Evolutionary conservation across 1,139 yeast genomes (phyloP).

Genomic region (Wickerhamomyces sp.): DNA sequence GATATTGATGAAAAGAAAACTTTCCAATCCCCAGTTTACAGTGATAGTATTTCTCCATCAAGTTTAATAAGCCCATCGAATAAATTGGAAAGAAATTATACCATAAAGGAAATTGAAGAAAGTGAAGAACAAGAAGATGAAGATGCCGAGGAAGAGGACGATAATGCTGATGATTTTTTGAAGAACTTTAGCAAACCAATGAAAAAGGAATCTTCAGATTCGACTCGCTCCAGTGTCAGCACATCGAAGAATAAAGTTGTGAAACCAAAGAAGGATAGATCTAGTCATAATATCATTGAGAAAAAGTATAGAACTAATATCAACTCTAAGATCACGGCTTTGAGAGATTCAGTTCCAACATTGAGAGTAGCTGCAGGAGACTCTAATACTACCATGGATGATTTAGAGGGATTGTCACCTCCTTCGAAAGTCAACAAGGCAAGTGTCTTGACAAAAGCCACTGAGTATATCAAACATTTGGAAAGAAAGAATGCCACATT

Average conservation of each 20-base stretch:
- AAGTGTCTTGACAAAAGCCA: conserved; percentile 78
- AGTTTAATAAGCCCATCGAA: too few relatives aligned
- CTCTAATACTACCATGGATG: conserved; percentile 19
- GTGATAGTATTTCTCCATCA: too few relatives aligned
- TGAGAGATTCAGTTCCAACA: conserved; percentile 68
- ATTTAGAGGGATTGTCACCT: conserved; percentile 80
- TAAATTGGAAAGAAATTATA: neutral
- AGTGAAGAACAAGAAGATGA: conserved; percentile 2
- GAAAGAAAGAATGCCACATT: conserved; percentile 61
- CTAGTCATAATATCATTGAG: conserved; percentile 70
- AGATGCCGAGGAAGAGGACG: conserved; percentile 2
- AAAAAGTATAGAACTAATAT: conserved; percentile 75
- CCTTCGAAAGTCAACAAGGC: conserved; percentile 86
- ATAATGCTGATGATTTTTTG: conserved; percentile 3
- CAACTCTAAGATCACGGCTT: conserved; percentile 57
- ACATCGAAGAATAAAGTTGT: conserved; percentile 6
- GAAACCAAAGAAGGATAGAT: conserved; percentile 42
- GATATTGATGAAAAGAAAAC: neutral
- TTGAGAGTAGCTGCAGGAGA: conserved; percentile 34
- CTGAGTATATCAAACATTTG: conserved; percentile 82
- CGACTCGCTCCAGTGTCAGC: neutral
- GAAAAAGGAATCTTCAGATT: neutral
- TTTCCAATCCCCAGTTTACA: too few relatives aligned
- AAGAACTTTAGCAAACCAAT: neutral
- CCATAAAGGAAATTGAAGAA: neutral